Base-by-base conservation (phyloP, 176 grass and related monocot genomes). In the Eremochloa ophiuroides region DNA sequence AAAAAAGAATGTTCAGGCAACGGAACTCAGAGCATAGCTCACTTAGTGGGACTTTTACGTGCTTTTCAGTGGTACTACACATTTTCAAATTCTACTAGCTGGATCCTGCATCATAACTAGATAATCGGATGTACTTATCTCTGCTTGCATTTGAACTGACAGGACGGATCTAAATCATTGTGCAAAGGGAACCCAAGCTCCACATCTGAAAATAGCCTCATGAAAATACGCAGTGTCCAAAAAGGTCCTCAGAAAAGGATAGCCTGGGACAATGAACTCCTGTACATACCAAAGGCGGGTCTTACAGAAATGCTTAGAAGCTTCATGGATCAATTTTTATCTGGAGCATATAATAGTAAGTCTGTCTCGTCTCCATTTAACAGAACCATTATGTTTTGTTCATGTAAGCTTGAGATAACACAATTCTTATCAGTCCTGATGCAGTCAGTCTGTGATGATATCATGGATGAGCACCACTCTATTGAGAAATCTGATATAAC, bases 291-390 rank as follows among this genome's bases (percentile, higher is more conserved):
- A 66, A 98, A 91, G 65, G 81, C 91, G 74, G 87, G 87, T 71
- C 82, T 87, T 82, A 68, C 79, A 76, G 90, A 93, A 44, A 69
- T 83, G 69, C 51, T 98, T 66, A 85, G 75, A 82, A 89, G 79
- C 82, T 94, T 91, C 78, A 58, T 93, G 38, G 85, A 91, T 66
- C 95, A 98, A 80, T 98, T 98, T 77, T 68, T 98, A 78, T 93
- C 92, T 81, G 95, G 92, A 84, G 95, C 92, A 66, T 98, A 98
- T 75, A 98, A 98, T 85, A 88, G 95, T 98, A 83, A 75, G 71
- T 48, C 63, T 62, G 41, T 43, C 22, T 80, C 7, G 20, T 78
- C 76, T 71, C 71, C 66, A 8, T 47, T 69, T 80, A 35, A 15
- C 22, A 77, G 55, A 71, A 80, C 18, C 78, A 79, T 35, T 84